Evolutionary conservation across 2,329 filamentous ascomycete genomes (phyloP).

Genomic region (Dactylonectria estremocensis): DNA sequence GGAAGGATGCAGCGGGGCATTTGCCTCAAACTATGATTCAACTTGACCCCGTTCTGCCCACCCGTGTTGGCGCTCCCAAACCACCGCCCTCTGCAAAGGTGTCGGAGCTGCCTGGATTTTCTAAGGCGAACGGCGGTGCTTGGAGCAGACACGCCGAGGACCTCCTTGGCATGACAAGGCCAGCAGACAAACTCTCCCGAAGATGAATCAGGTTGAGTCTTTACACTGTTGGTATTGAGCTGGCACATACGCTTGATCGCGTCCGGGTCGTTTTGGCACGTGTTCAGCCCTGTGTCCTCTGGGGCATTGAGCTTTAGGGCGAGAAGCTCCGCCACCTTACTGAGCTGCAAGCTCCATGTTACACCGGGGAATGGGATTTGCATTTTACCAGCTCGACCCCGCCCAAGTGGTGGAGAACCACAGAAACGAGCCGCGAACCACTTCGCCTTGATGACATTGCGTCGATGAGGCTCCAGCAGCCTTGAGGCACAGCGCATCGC

Average conservation of each 20-base stretch:
- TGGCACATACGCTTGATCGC: neutral
- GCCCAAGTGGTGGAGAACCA: neutral
- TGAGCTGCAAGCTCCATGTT: constrained; percentile 1
- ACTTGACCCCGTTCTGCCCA: constrained; percentile 47
- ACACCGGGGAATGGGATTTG: neutral
- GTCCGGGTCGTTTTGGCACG: neutral
- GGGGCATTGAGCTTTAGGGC: neutral
- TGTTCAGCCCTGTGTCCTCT: neutral
- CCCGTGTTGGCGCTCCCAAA: constrained; percentile 23
- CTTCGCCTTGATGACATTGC: neutral
- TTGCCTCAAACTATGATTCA: constrained; percentile 61
- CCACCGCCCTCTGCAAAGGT: constrained; percentile 11
- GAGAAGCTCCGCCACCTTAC: neutral
- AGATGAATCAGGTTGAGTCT: neutral
- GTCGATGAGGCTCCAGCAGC: constrained; percentile 26
- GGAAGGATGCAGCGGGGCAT: constrained; percentile 66
- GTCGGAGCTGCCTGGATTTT: constrained; percentile 59
- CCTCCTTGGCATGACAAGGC: constrained; percentile 73
- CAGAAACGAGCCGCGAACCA: constrained; percentile 20
- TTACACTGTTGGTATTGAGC: neutral
- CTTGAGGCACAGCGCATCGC: constrained; percentile 3
- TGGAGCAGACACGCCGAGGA: constrained; percentile 81
- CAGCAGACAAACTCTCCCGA: constrained; percentile 50
- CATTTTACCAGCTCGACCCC: constrained; percentile 2
- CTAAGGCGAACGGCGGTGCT: constrained; percentile 70